Base-by-base conservation (phyloP, 805 yeast genomes). In the Yarrowia divulgata region DNA sequence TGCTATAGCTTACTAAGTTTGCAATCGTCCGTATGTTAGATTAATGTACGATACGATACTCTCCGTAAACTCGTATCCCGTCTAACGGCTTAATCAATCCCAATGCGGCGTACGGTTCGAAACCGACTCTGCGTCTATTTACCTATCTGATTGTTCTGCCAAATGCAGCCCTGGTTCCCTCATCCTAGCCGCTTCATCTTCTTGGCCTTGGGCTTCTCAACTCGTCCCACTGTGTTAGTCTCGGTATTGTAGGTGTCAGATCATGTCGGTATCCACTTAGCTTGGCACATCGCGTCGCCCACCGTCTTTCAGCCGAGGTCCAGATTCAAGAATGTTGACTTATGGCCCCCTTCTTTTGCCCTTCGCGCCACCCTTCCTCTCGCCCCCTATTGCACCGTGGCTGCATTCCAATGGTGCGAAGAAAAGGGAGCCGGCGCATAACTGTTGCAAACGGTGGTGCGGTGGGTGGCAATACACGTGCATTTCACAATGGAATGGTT, bases 181-280 rank as follows among this genome's bases (percentile, higher is more conserved):
- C 32, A 19, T 19, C 34, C 8, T 29, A 60, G 40, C 42, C 46
- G 34, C 42, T 60, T 60, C 52, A 34, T 19, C 42, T 60, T 60
- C 18, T 60, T 60, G 42, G 42, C 66, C 32, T 60, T 60, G 42
- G 66, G 66, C 37, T 60, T 60, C 9, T 34, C 52, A 6, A 60
- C 66, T 19, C 52, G 34, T 45, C 66, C 66, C 52, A 60, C 66
- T 60, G 66, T 3, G 66, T 60, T 60, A 60, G 66, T 18, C 6
- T 39, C 40, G 40, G 12, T 39, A 12, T 39, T 4, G 14, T 39
- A 39, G 37, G 10, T 34, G 29, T 34, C 10, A 34, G 37, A 34
- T 34, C 37, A 34, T 1, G 37, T 8, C 37, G 37, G 37, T 2
- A 7, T 34, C 37, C 37, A 34, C 10, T 23, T 23, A 23, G 29